phyloP scores from a whole-genome alignment of 805 yeast genomes.

The Deakozyma indianensis region DNA sequence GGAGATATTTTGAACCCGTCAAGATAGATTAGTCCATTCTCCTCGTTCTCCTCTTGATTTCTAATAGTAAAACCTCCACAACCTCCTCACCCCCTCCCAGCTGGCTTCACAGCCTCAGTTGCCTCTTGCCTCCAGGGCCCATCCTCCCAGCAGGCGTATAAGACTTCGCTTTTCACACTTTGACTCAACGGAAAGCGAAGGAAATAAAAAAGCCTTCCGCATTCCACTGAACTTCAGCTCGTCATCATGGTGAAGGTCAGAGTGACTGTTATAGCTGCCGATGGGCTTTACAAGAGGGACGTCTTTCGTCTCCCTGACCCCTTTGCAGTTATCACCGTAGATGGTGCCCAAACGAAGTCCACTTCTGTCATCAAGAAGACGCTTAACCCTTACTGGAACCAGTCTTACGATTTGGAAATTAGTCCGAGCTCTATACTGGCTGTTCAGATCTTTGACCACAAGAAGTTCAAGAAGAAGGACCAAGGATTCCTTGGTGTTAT shows the following conservation, averaged over 20 bases:
- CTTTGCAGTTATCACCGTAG: conserved; percentile 94
- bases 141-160: too few species aligned
- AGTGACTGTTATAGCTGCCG: conserved; percentile 68
- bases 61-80: too few species aligned
- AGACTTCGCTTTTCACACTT: too few species aligned
- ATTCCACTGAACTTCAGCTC: too few species aligned
- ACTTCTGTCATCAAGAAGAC: conserved; percentile 91
- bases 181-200: too few species aligned
- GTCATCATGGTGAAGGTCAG: conserved; percentile 7
- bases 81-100: too few species aligned
- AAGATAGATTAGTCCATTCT: too few species aligned
- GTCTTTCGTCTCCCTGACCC: conserved; percentile 96
- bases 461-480: conserved; percentile 93
- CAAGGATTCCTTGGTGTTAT: conserved; percentile 97
- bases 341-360: conserved; percentile 90
- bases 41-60: too few species aligned
- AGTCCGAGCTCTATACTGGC: conserved; percentile 50
- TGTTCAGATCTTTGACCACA: conserved; percentile 91
- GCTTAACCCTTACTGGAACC: conserved; percentile 96
- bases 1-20: too few species aligned
- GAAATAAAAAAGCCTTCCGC: too few species aligned
- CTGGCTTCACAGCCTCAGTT: too few species aligned
- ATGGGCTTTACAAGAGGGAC: conserved; percentile 87
- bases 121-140: too few species aligned
- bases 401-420: conserved; percentile 58